phyloP scores from a whole-genome alignment of 495 filamentous ascomycete genomes.

The Penicillium atrosanguineum region DNA sequence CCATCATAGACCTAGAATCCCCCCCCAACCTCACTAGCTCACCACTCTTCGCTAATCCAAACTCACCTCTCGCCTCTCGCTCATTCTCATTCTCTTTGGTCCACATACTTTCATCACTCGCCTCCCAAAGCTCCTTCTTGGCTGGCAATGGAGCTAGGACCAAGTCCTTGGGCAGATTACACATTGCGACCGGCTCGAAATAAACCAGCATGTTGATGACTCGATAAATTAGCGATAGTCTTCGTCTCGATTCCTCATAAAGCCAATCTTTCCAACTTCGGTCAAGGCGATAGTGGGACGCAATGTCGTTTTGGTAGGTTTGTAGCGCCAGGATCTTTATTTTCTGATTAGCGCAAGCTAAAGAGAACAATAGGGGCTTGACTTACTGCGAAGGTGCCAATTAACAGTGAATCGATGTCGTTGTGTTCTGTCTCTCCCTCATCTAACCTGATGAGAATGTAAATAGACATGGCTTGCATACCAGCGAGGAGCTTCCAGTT shows the following conservation, averaged over 20 bases:
- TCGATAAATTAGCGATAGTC: slow-evolving; percentile 39
- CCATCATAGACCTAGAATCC: background rate
- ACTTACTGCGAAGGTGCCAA: slow-evolving; percentile 37
- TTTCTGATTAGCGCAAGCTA: background rate
- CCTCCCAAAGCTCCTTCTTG: slow-evolving; percentile 49
- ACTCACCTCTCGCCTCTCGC: slow-evolving; percentile 19
- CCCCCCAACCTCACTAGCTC: slow-evolving; percentile 31
- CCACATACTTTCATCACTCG: slow-evolving; percentile 35
- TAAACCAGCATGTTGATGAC: slow-evolving; percentile 44
- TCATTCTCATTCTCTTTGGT: slow-evolving; percentile 27
- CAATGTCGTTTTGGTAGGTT: slow-evolving; percentile 4
- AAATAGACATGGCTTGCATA: slow-evolving; percentile 43
- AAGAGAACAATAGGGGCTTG: background rate
- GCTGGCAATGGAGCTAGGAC: slow-evolving; percentile 45
- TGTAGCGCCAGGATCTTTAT: slow-evolving; percentile 27
- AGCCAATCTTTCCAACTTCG: slow-evolving; percentile 44
- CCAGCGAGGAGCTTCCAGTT: slow-evolving; percentile 41
- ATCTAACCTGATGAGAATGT: slow-evolving; percentile 39
- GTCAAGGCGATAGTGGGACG: slow-evolving; percentile 5
- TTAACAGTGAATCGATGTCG: slow-evolving; percentile 35
- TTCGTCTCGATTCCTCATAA: slow-evolving; percentile 40
- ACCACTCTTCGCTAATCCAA: slow-evolving; percentile 36
- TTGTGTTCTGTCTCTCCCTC: slow-evolving; percentile 47
- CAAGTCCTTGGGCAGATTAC: slow-evolving; percentile 33
- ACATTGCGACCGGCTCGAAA: slow-evolving; percentile 44